Base-by-base conservation (phyloP, 2,329 filamentous ascomycete genomes). In the Sporothrix dimorphospora region DNA sequence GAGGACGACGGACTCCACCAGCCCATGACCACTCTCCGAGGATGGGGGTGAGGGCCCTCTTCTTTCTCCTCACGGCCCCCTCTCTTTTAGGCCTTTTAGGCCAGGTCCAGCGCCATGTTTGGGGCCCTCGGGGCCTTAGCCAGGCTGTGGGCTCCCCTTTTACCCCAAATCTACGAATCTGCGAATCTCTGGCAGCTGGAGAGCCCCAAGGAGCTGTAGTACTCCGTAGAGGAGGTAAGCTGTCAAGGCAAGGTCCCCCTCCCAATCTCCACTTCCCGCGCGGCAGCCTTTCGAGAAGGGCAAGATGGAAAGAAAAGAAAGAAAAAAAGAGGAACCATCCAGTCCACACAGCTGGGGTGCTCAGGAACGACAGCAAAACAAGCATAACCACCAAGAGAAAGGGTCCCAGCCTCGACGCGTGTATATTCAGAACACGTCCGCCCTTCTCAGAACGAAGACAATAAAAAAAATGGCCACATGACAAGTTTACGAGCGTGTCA, bases 21-120 rank as follows among this genome's bases (percentile, higher is more conserved):
- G 65, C 45, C 45, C 65, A 51, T 51, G 42, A 51, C 45, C 38
- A 59, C 30, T 16, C 4, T 53, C 61, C 24, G 1, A 68, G 61
- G 24, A 57, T 55, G 59, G 70, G 24, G 57, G 27, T 27, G 38
- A 61, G 47, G 68, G 63, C 24, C 45, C 42, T 38, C 19, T 38
- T 34, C 53, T 70, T 30, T 61, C 55, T 70, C 53, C 68, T 70
- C 55, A 69, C 67, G 49, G 34, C n/a, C 34, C 49, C 63, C n/a
- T 49, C 63, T 21, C 57, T 40, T 34, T n/a, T n/a, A 19, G 40
- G 21, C 19, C 47, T 38, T 45, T 69, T 69, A 40, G 66, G 27
- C 66, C 68, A 66, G 63, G 27, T 19, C 42, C 40, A 49, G 63
- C 24, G 59, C 38, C 38, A 45, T 27, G 12, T 19, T 63, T 45